Percentiles rank a stretch among this genome's conserved stretches.
phyloP scores from a whole-genome alignment of 768 basidiomycete genomes.

The Cubamyces lactineus region DNA sequence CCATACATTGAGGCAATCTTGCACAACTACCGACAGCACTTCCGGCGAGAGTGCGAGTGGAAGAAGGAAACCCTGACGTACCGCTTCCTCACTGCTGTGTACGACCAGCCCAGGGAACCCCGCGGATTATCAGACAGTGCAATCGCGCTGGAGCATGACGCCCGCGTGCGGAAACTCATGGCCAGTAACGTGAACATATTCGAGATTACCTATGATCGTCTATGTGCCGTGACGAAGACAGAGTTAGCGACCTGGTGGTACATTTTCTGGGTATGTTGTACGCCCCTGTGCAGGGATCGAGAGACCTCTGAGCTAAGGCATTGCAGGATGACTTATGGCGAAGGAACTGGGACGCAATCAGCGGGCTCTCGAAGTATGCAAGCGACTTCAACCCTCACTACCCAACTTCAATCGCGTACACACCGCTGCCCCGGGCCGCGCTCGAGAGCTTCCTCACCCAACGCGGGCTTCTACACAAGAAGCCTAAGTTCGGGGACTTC shows the following conservation, averaged over 20 bases:
- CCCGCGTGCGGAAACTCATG: slow-evolving; percentile 57
- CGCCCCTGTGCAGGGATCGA: not conserved
- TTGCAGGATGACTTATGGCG: slow-evolving; percentile 78
- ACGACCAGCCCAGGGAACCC: slow-evolving; percentile 55
- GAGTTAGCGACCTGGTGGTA: slow-evolving; percentile 75
- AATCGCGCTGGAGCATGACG: slow-evolving; percentile 54
- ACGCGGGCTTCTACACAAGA: slow-evolving; percentile 57
- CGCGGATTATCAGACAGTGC: slow-evolving; percentile 48
- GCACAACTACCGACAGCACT: slow-evolving; percentile 53
- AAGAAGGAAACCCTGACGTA: slow-evolving; percentile 64
- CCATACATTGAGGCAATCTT: slow-evolving; percentile 51
- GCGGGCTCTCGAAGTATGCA: slow-evolving; percentile 49
- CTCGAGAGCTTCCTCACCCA: slow-evolving; percentile 68
- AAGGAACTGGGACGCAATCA: slow-evolving; percentile 63
- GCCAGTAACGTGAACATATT: slow-evolving; percentile 49
- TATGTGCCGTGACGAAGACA: slow-evolving; percentile 50
- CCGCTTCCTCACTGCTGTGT: slow-evolving; percentile 62
- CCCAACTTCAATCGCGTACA: slow-evolving; percentile 71
- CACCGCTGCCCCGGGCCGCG: slow-evolving; percentile 62
- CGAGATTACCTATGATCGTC: slow-evolving; percentile 54
- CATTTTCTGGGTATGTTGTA: slow-evolving; percentile 65
- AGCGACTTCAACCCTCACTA: slow-evolving; percentile 75
- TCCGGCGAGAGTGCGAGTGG: slow-evolving; percentile 48
- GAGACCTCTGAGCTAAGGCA: not conserved
- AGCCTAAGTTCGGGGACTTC: slow-evolving; percentile 47